Evolutionary conservation across 1,284 basidiomycete genomes (phyloP), one percentile per base, ranked within the genome.

Genomic region (Fistulinella staudtii): DNA sequence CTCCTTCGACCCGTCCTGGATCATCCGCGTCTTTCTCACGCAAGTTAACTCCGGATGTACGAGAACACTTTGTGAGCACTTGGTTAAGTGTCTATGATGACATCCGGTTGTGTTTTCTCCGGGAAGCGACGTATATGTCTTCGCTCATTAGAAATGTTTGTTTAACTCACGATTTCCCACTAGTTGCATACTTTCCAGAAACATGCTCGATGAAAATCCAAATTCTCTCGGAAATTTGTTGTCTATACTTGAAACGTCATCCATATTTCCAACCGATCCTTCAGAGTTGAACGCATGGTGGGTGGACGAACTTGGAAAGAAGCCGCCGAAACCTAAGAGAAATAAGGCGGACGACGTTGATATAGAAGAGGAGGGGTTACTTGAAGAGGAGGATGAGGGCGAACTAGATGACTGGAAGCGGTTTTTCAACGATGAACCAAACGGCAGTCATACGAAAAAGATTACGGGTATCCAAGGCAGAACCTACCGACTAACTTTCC

Each of bases 101-200:
- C 62, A 73, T 98, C 21, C 82, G 94, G 46, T 96, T 89, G 85
- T 91, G 89, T 65, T 96, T 96, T 69, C 77, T 97, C 48, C 80
- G 88, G 29, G 93, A 96, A 57, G 73, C 88, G 22, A 79, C 76
- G 85, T 91, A 69, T 41, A 81, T 69, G 28, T 42, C 11, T 24
- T 17, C 25, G 39, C 35, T 30, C 22, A 14, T 41, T 15, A 44
- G 22, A 17, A 22, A 4, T 10, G 2, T 28, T n/a, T 5, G 27
- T 44, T 27, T 47, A 21, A 40, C 36, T 53, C 42, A 36, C 25
- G 33, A 23, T 35, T 10, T 15, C 43, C 43, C 8, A 21, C 29
- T 36, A 66, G 61, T 20, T 44, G 43, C 36, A 31, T 54, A 43
- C 45, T 56, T 41, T 47, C 51, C 53, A 61, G 55, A 52, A 44